Evolutionary conservation across 768 basidiomycete genomes (phyloP).

Genomic region (Phanerodontia chrysosporium): DNA sequence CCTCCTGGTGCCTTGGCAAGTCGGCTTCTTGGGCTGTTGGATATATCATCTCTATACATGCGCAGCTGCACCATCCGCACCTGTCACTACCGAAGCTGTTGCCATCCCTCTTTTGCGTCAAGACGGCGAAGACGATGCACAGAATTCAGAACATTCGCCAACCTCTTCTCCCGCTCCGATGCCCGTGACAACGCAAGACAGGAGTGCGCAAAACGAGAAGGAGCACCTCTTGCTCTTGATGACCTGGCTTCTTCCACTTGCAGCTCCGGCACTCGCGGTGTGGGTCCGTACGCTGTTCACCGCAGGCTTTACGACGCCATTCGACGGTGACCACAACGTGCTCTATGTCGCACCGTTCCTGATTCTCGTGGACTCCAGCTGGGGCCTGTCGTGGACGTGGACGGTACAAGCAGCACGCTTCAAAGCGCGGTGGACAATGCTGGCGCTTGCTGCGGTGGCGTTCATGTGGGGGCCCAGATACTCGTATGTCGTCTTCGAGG

Average conservation of each 20-base stretch:
- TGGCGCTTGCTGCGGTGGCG: conserved; percentile 45
- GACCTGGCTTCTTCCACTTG: conserved; percentile 77
- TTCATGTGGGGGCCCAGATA: conserved; percentile 65
- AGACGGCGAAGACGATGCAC: not conserved
- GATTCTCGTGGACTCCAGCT: conserved; percentile 50
- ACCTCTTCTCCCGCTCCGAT: not conserved
- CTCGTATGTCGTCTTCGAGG: conserved; percentile 65
- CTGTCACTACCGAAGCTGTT: not conserved
- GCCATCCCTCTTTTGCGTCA: conserved; percentile 6
- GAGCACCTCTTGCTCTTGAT: conserved; percentile 68
- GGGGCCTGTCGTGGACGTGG: conserved; percentile 44
- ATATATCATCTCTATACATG: conserved; percentile 72
- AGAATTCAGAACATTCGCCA: not conserved
- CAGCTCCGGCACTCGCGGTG: conserved; percentile 74
- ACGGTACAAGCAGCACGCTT: not conserved
- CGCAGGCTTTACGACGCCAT: conserved; percentile 76
- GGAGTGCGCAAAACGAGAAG: conserved; percentile 17
- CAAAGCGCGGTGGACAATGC: conserved; percentile 47
- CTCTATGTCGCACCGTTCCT: conserved; percentile 62
- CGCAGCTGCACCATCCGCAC: conserved; percentile 19
- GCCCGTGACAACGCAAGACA: not conserved
- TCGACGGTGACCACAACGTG: conserved; percentile 77
- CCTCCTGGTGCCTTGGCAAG: conserved; percentile 85
- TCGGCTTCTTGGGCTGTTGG: conserved; percentile 84
- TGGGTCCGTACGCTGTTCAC: conserved; percentile 87